Evolutionary conservation across 345 rosid genomes (phyloP), one percentile per base, ranked within the genome.

Genomic region (Alliaria petiolata): DNA sequence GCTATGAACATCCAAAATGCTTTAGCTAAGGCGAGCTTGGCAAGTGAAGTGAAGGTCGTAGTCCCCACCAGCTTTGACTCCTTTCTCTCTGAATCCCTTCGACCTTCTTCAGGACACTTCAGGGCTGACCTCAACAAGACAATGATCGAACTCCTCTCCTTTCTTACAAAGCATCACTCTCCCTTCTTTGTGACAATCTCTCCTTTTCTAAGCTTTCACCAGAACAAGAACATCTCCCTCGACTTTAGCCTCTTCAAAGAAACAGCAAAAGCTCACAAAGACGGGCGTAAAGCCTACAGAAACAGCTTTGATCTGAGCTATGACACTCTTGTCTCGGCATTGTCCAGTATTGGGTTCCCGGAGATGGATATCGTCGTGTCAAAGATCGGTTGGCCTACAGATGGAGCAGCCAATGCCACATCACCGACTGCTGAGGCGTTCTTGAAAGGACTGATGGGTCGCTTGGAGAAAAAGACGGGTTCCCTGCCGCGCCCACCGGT

Each of bases 341-440:
- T 93, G 66, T 78, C 87, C 16, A 78, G 70, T 12, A 63, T 81
- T 46, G 98, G 98, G 49, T 90, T 83, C 75, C 81, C 83, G 11
- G 85, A 82, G 7, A 85, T 84, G 59, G 85, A 84, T 31, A 85
- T 93, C 22, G 83, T 86, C 5, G 83, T 90, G 22, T 81, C 88
- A 14, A 83, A 81, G 81, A 89, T 93, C 73, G 98, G 98, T 42
- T 90, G 98, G 97, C 98, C 98, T 16, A 93, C 96, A 3, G 98
- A 93, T 78, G 98, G 92, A 79, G 83, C 89, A 57, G 79, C 80
- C 61, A 85, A 90, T 78, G 96, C 96, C 39, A 83, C 88, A 35
- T 57, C 90, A 40, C 57, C 78, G 12, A 36, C 77, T 4, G 92
- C 98, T 8, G 83, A 81, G 71, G 69, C 64, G 9, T 93, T 88